Base-by-base conservation (phyloP, 768 basidiomycete species). In the Boletales sp. region DNA sequence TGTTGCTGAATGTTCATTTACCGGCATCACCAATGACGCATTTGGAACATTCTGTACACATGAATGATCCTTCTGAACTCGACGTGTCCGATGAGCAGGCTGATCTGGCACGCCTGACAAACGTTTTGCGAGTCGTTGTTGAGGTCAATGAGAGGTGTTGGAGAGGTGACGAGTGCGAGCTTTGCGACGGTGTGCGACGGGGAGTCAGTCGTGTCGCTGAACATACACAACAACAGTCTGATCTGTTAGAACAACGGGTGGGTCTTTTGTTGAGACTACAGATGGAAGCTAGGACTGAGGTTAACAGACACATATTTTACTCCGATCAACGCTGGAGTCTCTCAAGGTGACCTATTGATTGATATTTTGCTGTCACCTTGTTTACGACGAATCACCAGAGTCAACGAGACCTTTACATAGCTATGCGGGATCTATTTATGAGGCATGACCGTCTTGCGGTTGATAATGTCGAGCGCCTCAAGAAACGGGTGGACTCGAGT, bases 361-460 rank as follows among this genome's bases (percentile, higher is more conserved):
- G 4, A 15, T 29, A 2, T 36, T 51, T 42, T 43, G 17, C 36
- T 50, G 56, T 54, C 45, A 32, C 19, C 43, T 45, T 37, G 39
- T 48, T 55, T 8, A 64, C 36, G 17, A 19, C 27, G 19, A 48
- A 4, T 52, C 38, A 32, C 39, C 71, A 93, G 82, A 71, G 71
- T 40, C 84, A 97, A 69, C 82, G 90, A 27, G 90, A 94, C 65
- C 74, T 97, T 8, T 94, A 93, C 64, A 73, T 93, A 43, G 86
- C 92, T 7, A 86, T 87, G 63, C 82, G 90, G 34, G 94, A 97
- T 59, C 76, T 95, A 8, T 88, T 94, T 63, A 74, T 85, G 46
- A 83, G 94, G 18, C 87, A 92, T 56, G 92, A 94, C 54, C 83
- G 90, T n/a, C 77, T 94, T 38, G 90, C 92, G 0, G 77, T 83